phyloP scores from a whole-genome alignment of 2,329 filamentous ascomycete species.

The Paecilomyces variotii region DNA sequence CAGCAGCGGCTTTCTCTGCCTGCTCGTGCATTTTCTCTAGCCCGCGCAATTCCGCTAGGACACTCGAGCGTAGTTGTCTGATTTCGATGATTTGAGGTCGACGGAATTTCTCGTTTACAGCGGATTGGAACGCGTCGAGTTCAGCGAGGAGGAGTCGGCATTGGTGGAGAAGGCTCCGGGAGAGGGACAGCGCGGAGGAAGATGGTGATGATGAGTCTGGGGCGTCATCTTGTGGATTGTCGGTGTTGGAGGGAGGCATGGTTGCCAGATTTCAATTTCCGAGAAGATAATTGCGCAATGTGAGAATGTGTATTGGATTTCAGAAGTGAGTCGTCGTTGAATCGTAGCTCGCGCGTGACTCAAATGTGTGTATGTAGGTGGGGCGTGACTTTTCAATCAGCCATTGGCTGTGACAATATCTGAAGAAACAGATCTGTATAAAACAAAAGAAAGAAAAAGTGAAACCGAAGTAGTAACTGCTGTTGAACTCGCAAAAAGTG shows the following conservation, averaged over 20 bases:
- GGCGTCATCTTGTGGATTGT: neutral
- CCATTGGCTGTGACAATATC: neutral
- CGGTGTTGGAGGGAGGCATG: neutral
- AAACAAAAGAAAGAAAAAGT: neutral
- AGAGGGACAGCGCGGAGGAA: conserved; percentile 10
- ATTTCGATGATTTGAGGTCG: conserved; percentile 43
- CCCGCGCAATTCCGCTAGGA: conserved; percentile 42
- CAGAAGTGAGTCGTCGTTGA: neutral
- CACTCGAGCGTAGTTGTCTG: conserved; percentile 40
- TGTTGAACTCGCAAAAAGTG: neutral
- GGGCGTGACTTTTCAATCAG: neutral
- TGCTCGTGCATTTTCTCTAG: conserved; percentile 35
- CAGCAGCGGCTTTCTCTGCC: conserved; percentile 11
- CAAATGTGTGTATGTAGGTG: neutral
- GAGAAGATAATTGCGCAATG: neutral
- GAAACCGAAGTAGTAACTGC: neutral
- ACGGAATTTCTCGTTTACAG: conserved; percentile 32
- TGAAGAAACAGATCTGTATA: neutral
- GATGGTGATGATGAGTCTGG: neutral
- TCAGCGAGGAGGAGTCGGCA: conserved; percentile 38
- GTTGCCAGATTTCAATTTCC: neutral
- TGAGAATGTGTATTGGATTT: neutral
- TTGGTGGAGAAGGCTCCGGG: conserved; percentile 26
- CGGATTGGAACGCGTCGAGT: conserved; percentile 36
- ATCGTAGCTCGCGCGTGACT: neutral